Conservation (phyloP, 2,329 filamentous ascomycete genomes). For the Exophiala aquamarina region DNA sequence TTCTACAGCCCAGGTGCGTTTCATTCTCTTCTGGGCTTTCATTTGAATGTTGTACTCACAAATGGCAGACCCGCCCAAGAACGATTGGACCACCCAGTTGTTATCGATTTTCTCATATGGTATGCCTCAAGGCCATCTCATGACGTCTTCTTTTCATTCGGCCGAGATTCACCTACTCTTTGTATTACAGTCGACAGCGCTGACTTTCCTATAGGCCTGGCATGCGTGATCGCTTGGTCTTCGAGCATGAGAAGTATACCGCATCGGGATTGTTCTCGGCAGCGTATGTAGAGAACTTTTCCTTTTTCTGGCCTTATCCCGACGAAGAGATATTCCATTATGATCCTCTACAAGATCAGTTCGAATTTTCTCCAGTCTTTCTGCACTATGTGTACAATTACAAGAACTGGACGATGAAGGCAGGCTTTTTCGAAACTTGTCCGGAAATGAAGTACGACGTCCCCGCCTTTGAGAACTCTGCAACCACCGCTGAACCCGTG, state of each 20-base stretch:
- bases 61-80: constrained; percentile 8
- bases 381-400: constrained; percentile 7
- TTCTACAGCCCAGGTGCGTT: constrained; percentile 3
- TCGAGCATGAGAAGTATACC: constrained; percentile 13
- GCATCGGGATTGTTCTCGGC: constrained; percentile 6
- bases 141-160: background rate
- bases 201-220: constrained; percentile 2
- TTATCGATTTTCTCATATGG: constrained; percentile 12
- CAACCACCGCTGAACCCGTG: background rate
- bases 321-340: constrained; percentile 11
- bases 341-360: constrained; percentile 6
- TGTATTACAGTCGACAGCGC: background rate
- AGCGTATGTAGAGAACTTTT: constrained; percentile 12
- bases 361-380: constrained; percentile 7
- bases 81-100: constrained; percentile 7
- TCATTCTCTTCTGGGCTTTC: background rate
- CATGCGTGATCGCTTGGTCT: constrained; percentile 18
- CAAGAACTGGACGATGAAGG: constrained; percentile 13
- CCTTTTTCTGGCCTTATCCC: constrained; percentile 12
- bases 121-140: too few species aligned
- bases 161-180: background rate
- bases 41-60: background rate
- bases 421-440: constrained; percentile 9
- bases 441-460: constrained; percentile 13
- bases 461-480: background rate